These are phyloP conservation scores for Nevesoporus exiguus DNA, from an alignment of 768 basidiomycete genomes.

Conservation along the genomic window DNA sequence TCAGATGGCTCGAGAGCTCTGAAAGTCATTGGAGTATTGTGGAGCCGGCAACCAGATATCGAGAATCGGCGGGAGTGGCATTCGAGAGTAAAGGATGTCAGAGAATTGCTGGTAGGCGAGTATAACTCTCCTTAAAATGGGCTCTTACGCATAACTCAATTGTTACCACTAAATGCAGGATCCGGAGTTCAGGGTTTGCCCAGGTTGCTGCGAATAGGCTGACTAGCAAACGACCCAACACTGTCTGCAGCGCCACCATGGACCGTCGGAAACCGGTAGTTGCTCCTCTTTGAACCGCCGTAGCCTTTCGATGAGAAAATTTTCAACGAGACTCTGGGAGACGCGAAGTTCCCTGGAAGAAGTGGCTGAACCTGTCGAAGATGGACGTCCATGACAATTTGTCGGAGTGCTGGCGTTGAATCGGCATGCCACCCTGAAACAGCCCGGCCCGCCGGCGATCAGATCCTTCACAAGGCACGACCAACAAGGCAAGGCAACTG, in stretches of 20 bases:
- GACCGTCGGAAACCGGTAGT: background rate
- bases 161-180: background rate
- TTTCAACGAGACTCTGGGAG: background rate
- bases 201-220: background rate
- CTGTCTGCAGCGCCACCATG: too few relatives aligned
- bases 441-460: background rate
- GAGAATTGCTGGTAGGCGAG: constrained; percentile 7
- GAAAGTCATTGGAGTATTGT: background rate
- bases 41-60: background rate
- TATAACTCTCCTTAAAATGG: background rate
- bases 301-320: too few relatives aligned
- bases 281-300: too few relatives aligned
- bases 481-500: background rate
- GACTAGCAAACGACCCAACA: background rate
- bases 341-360: background rate
- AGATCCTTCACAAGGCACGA: background rate
- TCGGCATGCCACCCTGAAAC: background rate
- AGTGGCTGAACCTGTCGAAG: background rate
- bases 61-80: constrained; percentile 4
- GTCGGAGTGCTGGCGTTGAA: background rate
- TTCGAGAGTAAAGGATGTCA: background rate
- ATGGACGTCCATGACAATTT: background rate
- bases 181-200: background rate
- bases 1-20: background rate
- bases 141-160: background rate